Evolutionary conservation across 352 stramenopile species (phyloP), one percentile per base, ranked within the genome.

Genomic region (Phytopythium aichiense): DNA sequence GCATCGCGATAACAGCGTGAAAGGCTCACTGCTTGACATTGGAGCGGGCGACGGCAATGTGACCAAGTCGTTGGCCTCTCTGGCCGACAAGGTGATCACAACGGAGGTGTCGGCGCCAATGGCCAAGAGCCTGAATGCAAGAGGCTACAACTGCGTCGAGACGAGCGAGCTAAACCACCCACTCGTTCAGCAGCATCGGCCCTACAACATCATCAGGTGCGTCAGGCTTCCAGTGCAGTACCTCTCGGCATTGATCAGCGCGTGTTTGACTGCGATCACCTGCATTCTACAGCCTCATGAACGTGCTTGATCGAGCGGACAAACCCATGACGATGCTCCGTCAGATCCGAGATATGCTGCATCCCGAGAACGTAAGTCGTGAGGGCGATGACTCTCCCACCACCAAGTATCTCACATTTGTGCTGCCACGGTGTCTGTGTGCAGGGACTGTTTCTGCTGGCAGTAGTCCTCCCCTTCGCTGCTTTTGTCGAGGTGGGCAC

Each of bases 21-120:
- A 71, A 22, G 72, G 75, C 1, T 80, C 79, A 16, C 56, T 95
- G 35, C 77, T 95, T 12, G 87, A 95, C 45, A 91, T 95, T 65
- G 87, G 84, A 33, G 87, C 87, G 22, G 87, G 87, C 33, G 87
- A 95, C 60, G 87, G 87, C 61, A 91, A 95, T 52, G 84, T 95
- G 49, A 95, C 87, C 5, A 81, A 70, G 18, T 84, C 77, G 15
- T 68, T 95, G n/a, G 82, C 81, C n/a, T 87, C 84, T 57, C 76
- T 93, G 18, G 82, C 92, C 18, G 70, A 88, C 31, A 60, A 76
- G 42, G 84, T 93, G 30, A 81, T 72, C 18, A 81, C 79, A 7
- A 95, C 86, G 0, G 86, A 95, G 61, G 84, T 88, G 38, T 95
- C 86, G 1, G 65, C 72, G 7, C 82, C 86, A 11, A 95, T 95